Evolutionary conservation across 352 stramenopile genomes (phyloP).

Genomic region (Phytophthora uliginosa): DNA sequence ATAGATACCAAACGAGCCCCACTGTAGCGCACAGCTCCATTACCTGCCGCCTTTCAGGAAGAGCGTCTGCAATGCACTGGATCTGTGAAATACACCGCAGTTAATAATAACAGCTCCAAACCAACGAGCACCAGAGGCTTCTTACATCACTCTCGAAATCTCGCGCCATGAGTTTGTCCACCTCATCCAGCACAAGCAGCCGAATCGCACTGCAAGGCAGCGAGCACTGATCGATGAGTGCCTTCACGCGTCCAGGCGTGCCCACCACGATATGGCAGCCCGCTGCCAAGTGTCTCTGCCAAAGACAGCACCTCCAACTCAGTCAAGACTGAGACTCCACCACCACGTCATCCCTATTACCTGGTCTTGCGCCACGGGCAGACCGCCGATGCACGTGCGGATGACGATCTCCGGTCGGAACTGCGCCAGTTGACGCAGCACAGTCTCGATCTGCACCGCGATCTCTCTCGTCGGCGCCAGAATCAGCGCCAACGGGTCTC

Average conservation of each 20-base stretch:
- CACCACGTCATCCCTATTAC: constrained; percentile 22
- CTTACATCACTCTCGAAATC: constrained; percentile 78
- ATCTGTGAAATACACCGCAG: constrained; percentile 51
- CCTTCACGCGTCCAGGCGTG: constrained; percentile 77
- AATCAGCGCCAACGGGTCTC: constrained; percentile 61
- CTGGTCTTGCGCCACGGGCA: constrained; percentile 72
- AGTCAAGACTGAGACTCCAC: constrained; percentile 3
- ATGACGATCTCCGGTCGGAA: constrained; percentile 52
- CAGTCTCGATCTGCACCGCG: constrained; percentile 77
- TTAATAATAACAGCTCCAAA: constrained; percentile 1
- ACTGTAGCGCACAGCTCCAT: background rate
- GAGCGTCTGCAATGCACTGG: constrained; percentile 57
- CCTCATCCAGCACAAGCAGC: constrained; percentile 82
- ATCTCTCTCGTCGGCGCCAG: constrained; percentile 86
- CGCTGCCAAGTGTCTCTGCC: constrained; percentile 46
- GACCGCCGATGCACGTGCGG: constrained; percentile 66
- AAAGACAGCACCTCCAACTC: background rate
- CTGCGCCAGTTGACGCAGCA: constrained; percentile 63
- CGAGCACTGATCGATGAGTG: constrained; percentile 68
- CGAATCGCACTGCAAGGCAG: constrained; percentile 60
- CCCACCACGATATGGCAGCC: constrained; percentile 79
- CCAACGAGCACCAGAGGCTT: background rate
- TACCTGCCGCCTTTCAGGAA: constrained; percentile 76
- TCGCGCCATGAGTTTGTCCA: constrained; percentile 79
- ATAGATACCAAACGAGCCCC: background rate